Base-by-base conservation (phyloP, 768 basidiomycete species). In the Calocybe gangraenosa region DNA sequence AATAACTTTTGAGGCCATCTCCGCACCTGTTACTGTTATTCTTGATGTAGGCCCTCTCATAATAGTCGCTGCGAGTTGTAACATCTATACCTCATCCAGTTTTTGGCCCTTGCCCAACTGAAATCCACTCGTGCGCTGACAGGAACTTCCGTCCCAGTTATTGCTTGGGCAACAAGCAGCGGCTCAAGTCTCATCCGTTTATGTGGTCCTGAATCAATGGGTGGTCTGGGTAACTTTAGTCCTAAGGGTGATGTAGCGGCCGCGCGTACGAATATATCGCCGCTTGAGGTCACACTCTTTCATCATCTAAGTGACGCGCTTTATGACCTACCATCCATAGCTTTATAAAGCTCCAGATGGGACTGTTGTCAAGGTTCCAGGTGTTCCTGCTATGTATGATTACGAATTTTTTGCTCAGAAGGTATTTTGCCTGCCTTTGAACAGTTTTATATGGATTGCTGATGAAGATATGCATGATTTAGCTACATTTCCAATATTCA, bases 301-400 rank as follows among this genome's bases (percentile, higher is more conserved):
- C n/a, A n/a, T n/a, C n/a, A n/a, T n/a, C n/a, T n/a, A n/a, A n/a
- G n/a, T n/a, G n/a, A n/a, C n/a, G n/a, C n/a, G n/a, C n/a, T n/a
- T n/a, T n/a, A n/a, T n/a, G n/a, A n/a, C n/a, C n/a, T n/a, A 35
- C 13, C 3, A 10, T 19, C 32, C 7, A 14, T 14, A 62, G 61
- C 33, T 60, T 10, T 52, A 48, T 31, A 35, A 40, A 19, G 45
- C 28, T 19, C 50, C 46, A 0, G 44, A 56, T n/a, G 61, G 61
- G 4, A 48, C 15, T 1, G 11, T 60, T 3, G 25, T 60, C 15
- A n/a, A 36, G 8, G 36, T 58, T 13, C 44, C 55, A 17, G 61
- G 61, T 3, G 35, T 62, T 18, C 59, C 54, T 2, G 40, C 55
- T 19, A 51, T 58, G 47, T 54, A 57, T 35, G 57, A 58, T 37